Base-by-base conservation (phyloP, 2,329 filamentous ascomycete genomes). In the Cryoendolithus antarcticus region DNA sequence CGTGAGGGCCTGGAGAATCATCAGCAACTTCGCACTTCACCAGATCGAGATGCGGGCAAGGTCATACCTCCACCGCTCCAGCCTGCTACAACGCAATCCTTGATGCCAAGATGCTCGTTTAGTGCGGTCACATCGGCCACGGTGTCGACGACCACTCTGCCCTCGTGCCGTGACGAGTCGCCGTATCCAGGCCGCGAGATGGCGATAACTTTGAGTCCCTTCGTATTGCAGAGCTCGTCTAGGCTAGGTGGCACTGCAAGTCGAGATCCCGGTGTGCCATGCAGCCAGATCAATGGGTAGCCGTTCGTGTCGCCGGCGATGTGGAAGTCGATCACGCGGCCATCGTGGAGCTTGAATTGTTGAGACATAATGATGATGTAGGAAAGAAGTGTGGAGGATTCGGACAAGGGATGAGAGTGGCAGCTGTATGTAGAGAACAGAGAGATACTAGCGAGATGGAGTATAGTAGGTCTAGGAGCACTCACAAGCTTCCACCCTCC, bases 51-150 rank as follows among this genome's bases (percentile, higher is more conserved):
- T n/a, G n/a, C n/a, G 11, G 19, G n/a, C 11, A 15, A 12, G 3
- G 19, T 32, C 39, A 35, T 42, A 47, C 46, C 46, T 11, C 46
- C 46, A n/a, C 46, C 46, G 32, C 43, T 45, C 46, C 46, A 49
- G 7, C 46, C 46, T n/a, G 38, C 45, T 10, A 43, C 45, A 5
- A 42, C 11, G 30, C 38, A 47, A 13, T 39, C 24, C 24, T 42
- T 32, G 10, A 34, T 10, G 7, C 46, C 45, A n/a, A 49, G 33
- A 34, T 49, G 44, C 13, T 46, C 21, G 4, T 38, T 30, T 10
- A 49, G 35, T 11, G 42, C 40, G 32, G 41, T 10, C 9, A 47
- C 37, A 29, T 47, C 46, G 9, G 21, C 33, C 3, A 41, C 40
- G 3, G 21, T 32, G 34, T 47, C 44, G 8, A 45, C 36, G 5